Evolutionary conservation across 2,329 filamentous ascomycete genomes (phyloP), one percentile per base, ranked within the genome.

Genomic region (Diaporthe sp.): DNA sequence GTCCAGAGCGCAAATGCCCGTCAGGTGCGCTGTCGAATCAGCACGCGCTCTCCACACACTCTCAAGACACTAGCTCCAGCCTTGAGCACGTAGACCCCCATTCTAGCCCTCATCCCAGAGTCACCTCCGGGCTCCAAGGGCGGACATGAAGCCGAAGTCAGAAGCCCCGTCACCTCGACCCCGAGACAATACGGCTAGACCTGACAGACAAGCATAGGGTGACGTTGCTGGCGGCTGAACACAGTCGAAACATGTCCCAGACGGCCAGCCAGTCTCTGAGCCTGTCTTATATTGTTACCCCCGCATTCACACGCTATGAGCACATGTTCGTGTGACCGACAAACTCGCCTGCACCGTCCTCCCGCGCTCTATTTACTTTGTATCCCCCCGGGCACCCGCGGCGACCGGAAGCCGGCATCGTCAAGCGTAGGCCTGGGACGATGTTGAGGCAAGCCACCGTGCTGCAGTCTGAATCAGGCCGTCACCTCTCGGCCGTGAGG

Each of bases 171-270:
- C 65, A 31, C 49, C 19, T 19, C n/a, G 13, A 6, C 65, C 34
- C 46, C 49, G 65, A 69, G 65, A 69, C 49, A 69, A 42, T 15
- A 42, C 46, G 31, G 49, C 22, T 55, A 55, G 65, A 42, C 49
- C 22, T 69, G 65, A 69, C 46, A 69, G 65, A 53, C 65, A 53
- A 17, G 31, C 49, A 69, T 53, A 25, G 15, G 7, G 13, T 55
- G 46, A 69, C 65, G 65, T 55, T 69, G 34, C 49, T 39, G 65
- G 49, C 57, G 70, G 46, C 70, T 44, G 57, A 55, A 15, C 22
- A 55, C 70, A 44, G 8, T 65, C 44, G 57, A 62, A 73, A 55
- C 59, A 61, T 44, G 37, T 53, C 46, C 58, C 71, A 65, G 71
- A 25, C 71, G 28, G 44, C 57, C 51, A 39, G 44, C 57, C 51